phyloP scores from a whole-genome alignment of 164 flowering plant species.

The Liquidambar formosana region DNA sequence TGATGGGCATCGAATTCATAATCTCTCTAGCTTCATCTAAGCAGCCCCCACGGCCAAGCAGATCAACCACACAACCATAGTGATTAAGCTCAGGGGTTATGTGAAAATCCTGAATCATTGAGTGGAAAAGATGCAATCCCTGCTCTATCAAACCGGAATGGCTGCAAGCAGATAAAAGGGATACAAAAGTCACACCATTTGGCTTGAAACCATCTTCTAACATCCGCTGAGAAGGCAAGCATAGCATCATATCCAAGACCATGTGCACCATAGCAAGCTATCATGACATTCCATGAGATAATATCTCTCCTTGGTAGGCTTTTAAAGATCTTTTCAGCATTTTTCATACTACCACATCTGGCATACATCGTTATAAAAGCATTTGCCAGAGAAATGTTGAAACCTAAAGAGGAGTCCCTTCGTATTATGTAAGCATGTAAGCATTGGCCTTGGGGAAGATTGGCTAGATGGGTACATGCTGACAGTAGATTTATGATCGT shows the following conservation, averaged over 20 bases:
- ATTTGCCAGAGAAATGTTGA: constrained; percentile 35
- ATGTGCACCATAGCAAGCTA: constrained; percentile 56
- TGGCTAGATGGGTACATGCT: constrained; percentile 35
- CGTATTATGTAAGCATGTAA: constrained; percentile 47
- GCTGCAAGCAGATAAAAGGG: constrained; percentile 64
- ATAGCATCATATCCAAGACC: constrained; percentile 52
- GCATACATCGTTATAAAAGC: constrained; percentile 61
- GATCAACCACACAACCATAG: constrained; percentile 65
- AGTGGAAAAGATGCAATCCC: constrained; percentile 44
- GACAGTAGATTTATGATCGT: constrained; percentile 48
- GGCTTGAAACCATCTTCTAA: constrained; percentile 46
- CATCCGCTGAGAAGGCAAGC: constrained; percentile 43
- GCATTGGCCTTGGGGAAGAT: constrained; percentile 46
- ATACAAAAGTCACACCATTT: constrained; percentile 45
- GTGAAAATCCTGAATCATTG: constrained; percentile 43
- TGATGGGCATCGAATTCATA: constrained; percentile 49
- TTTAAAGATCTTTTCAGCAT: constrained; percentile 42
- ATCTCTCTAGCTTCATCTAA: constrained; percentile 48
- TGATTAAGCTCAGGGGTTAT: constrained; percentile 51
- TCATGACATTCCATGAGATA: constrained; percentile 62
- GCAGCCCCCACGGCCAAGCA: constrained; percentile 59
- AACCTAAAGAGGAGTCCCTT: constrained; percentile 19
- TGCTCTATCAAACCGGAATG: constrained; percentile 53
- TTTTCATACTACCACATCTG: constrained; percentile 51
- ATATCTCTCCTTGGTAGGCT: constrained; percentile 28